These are phyloP conservation scores for Rusavskia elegans DNA, from an alignment of 495 filamentous ascomycete genomes.

Conservation along the genomic window DNA sequence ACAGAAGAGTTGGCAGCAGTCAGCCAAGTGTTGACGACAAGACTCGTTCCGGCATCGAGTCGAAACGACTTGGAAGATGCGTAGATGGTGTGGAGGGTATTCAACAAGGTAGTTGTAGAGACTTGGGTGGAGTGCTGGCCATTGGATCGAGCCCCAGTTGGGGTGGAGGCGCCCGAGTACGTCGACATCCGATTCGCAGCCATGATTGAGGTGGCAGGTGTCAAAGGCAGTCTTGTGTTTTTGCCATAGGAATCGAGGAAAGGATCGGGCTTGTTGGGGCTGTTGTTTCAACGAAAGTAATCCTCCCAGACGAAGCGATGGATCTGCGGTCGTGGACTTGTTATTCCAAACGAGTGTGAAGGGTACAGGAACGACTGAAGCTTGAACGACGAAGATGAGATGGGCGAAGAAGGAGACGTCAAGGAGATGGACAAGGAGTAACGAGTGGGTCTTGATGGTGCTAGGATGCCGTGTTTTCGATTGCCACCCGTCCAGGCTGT, in stretches of 20 bases:
- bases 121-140: conserved; percentile 61
- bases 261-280: too few relatives aligned
- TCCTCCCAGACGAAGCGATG: not conserved
- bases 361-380: too few relatives aligned
- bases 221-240: not conserved
- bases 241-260: not conserved
- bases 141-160: conserved; percentile 36
- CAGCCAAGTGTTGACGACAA: conserved; percentile 92
- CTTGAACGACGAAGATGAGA: not conserved
- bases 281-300: not conserved
- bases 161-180: conserved; percentile 62
- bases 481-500: too few relatives aligned
- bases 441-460: too few relatives aligned
- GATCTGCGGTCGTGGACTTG: not conserved
- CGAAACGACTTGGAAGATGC: conserved; percentile 63
- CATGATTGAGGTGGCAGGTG: conserved; percentile 25
- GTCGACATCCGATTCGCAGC: conserved; percentile 71
- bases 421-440: not conserved
- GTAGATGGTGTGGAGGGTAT: conserved; percentile 80
- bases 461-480: too few relatives aligned
- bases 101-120: conserved; percentile 82
- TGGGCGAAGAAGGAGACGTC: not conserved
- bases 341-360: not conserved
- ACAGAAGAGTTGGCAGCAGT: conserved; percentile 51
- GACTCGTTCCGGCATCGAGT: conserved; percentile 78